These are phyloP conservation scores for Graphilbum sp. DNA, from an alignment of 2,329 filamentous ascomycete genomes.

Conservation along the genomic window DNA sequence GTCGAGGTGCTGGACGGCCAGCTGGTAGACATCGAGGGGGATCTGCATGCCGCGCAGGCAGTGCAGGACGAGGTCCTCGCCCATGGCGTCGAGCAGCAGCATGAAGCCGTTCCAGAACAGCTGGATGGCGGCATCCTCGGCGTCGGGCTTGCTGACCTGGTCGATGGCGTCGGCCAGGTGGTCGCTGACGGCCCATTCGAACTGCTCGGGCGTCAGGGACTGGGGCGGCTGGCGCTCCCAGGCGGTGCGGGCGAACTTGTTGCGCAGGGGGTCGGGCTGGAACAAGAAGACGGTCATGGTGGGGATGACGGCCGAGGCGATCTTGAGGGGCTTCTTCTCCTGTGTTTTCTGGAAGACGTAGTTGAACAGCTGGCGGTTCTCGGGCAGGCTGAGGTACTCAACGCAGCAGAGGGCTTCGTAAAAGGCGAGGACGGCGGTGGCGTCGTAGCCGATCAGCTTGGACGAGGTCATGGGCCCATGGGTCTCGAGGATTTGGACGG, in stretches of 20 bases:
- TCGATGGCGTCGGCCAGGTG: conserved; percentile 52
- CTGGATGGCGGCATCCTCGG: conserved; percentile 32
- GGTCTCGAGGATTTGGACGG: conserved; percentile 29
- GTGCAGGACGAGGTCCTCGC: conserved; percentile 58
- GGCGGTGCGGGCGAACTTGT: conserved; percentile 49
- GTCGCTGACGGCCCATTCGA: conserved; percentile 74
- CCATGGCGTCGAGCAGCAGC: conserved; percentile 57
- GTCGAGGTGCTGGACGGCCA: conserved; percentile 36
- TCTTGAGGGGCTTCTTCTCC: conserved; percentile 59
- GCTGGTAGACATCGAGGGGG: conserved; percentile 53
- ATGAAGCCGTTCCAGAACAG: conserved; percentile 68
- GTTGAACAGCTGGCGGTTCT: conserved; percentile 49
- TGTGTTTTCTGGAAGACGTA: conserved; percentile 69
- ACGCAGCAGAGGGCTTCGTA: conserved; percentile 83
- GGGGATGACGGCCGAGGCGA: conserved; percentile 56
- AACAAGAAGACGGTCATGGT: conserved; percentile 79
- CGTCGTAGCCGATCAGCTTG: conserved; percentile 28
- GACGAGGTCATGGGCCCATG: conserved; percentile 29
- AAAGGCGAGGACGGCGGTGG: conserved; percentile 56
- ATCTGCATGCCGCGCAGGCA: conserved; percentile 66
- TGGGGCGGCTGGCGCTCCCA: conserved; percentile 50
- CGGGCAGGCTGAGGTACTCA: conserved; percentile 47
- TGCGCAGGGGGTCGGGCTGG: conserved; percentile 46
- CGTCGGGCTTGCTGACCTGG: conserved; percentile 36
- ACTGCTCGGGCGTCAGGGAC: conserved; percentile 52